Conservation (phyloP, 108 stramenopile species). For the Cyclotella baltica region DNA sequence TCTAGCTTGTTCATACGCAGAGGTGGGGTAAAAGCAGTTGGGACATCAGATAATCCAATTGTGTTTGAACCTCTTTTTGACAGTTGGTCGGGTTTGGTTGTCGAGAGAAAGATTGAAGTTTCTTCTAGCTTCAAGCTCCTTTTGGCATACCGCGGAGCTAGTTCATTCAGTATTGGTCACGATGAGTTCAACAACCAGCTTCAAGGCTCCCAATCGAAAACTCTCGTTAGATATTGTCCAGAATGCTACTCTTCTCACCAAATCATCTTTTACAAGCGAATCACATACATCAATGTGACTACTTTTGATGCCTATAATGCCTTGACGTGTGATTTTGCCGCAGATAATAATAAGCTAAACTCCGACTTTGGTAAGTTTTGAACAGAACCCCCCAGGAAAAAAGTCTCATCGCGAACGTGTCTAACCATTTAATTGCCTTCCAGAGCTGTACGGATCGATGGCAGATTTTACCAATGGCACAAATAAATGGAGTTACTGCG, state of each 20-base stretch:
- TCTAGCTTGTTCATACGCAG: constrained; percentile 14
- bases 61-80: constrained; percentile 10
- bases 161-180: constrained; percentile 13
- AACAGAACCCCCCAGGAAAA: too few species aligned
- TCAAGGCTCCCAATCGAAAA: not conserved
- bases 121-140: constrained; percentile 15
- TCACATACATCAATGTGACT: constrained; percentile 4
- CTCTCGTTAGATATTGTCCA: constrained; percentile 22
- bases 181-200: constrained; percentile 18
- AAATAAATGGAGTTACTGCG: constrained; percentile 24
- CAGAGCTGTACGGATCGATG: constrained; percentile 22
- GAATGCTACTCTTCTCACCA: constrained; percentile 12
- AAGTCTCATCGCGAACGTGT: not conserved
- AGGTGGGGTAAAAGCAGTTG: constrained; percentile 9
- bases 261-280: constrained; percentile 28
- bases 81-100: not conserved
- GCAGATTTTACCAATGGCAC: constrained; percentile 11
- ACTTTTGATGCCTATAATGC: constrained; percentile 20
- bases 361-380: constrained; percentile 27
- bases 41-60: constrained; percentile 9
- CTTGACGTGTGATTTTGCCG: constrained; percentile 18
- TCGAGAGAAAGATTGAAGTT: constrained; percentile 12
- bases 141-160: constrained; percentile 16
- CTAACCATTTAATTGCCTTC: not conserved
- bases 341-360: not conserved